Evolutionary conservation across 2,329 filamentous ascomycete genomes (phyloP).

Genomic region (Aspergillus viridinutans): DNA sequence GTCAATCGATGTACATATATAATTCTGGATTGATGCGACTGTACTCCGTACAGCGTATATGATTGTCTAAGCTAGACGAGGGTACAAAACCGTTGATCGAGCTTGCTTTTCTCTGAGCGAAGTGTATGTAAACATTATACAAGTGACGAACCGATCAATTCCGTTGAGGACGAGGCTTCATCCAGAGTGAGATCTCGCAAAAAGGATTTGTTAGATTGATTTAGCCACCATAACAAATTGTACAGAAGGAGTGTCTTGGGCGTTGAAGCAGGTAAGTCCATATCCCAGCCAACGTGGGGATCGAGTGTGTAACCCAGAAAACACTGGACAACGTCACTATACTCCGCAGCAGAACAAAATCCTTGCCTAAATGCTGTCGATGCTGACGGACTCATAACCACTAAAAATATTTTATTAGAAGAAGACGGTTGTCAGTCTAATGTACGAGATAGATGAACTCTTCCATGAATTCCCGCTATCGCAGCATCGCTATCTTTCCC

Average conservation of each 20-base stretch:
- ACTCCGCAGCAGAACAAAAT: not conserved
- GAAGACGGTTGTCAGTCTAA: not conserved
- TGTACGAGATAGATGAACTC: not conserved
- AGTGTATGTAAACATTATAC: not conserved
- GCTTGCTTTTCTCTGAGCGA: not conserved
- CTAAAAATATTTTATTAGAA: not conserved
- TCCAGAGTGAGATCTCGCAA: no score
- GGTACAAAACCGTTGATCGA: not conserved
- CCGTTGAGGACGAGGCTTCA: no score
- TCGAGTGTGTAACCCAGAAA: not conserved
- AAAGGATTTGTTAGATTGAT: no score
- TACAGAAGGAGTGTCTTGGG: not conserved
- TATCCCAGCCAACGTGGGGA: not conserved
- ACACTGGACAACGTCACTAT: not conserved
- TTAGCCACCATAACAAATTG: not conserved
- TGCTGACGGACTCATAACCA: not conserved
- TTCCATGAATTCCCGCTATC: not conserved
- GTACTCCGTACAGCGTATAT: not conserved
- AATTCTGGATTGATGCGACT: not conserved
- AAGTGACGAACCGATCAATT: not conserved
- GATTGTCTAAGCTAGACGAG: not conserved
- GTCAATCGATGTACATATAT: not conserved
- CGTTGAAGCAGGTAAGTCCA: no score
- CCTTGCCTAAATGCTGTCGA: not conserved
- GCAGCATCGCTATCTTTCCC: not conserved